Conservation (phyloP, 306 rosid species). For the Luffa acutangula region DNA sequence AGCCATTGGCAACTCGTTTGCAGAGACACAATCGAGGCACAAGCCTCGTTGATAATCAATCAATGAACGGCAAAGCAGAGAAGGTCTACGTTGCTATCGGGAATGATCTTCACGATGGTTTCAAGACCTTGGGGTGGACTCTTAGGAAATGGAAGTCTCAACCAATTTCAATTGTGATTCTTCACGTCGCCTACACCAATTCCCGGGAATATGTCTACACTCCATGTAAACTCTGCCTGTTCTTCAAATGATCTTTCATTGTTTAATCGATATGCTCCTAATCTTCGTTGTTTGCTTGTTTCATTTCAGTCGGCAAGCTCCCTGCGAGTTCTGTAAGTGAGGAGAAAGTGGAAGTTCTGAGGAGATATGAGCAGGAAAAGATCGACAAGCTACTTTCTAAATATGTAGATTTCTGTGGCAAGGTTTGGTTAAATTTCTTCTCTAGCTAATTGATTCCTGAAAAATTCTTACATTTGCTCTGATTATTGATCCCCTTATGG, state of each 20-base stretch:
- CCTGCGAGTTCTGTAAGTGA: conserved; percentile 66
- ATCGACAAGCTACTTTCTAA: conserved; percentile 34
- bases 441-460: neutral
- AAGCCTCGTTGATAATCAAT: neutral
- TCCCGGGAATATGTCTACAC: conserved; percentile 52
- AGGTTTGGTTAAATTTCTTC: conserved; percentile 27
- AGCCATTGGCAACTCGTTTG: neutral
- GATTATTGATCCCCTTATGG: neutral
- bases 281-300: neutral
- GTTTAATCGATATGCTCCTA: conserved; percentile 7
- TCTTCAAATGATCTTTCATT: neutral
- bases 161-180: conserved; percentile 63
- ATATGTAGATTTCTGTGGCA: conserved; percentile 51
- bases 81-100: conserved; percentile 71
- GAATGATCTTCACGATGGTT: conserved; percentile 55
- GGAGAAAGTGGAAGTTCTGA: conserved; percentile 42
- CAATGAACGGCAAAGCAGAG: conserved; percentile 34
- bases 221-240: conserved; percentile 39
- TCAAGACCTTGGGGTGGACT: conserved; percentile 59
- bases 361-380: conserved; percentile 43
- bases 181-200: conserved; percentile 27
- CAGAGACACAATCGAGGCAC: neutral
- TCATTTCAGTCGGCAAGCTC: conserved; percentile 61
- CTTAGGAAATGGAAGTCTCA: conserved; percentile 58
- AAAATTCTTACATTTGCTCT: neutral